phyloP scores from a whole-genome alignment of 768 basidiomycete species.

The Phaeotremella fagi region DNA sequence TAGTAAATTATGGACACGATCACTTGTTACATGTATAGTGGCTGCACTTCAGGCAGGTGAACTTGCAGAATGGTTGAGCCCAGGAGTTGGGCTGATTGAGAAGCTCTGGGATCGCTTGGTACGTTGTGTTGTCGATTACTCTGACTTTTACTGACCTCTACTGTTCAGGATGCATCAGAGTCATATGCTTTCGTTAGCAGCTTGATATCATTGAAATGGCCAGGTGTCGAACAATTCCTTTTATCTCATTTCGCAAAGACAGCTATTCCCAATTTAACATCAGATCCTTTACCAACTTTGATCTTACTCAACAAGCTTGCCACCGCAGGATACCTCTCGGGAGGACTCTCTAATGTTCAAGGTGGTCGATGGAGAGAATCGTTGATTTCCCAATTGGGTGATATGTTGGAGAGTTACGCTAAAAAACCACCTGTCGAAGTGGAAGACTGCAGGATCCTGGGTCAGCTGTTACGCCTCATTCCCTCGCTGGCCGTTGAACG shows the following conservation, averaged over 20 bases:
- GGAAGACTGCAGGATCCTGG: slow-evolving; percentile 15
- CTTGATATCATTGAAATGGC: slow-evolving; percentile 35
- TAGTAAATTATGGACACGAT: slow-evolving; percentile 14
- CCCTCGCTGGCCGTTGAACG: slow-evolving; percentile 13
- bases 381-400: slow-evolving; percentile 4
- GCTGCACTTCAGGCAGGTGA: slow-evolving; percentile 41
- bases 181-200: slow-evolving; percentile 35
- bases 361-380: slow-evolving; percentile 41
- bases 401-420: not conserved
- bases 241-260: slow-evolving; percentile 40
- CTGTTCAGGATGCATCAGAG: slow-evolving; percentile 14
- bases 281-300: slow-evolving; percentile 34
- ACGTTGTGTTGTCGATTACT: too few relatives aligned
- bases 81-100: slow-evolving; percentile 37
- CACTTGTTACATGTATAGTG: slow-evolving; percentile 21
- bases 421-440: not conserved
- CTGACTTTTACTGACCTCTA: slow-evolving; percentile 4
- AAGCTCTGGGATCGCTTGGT: slow-evolving; percentile 33
- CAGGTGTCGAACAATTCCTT: slow-evolving; percentile 46
- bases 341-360: slow-evolving; percentile 43
- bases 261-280: slow-evolving; percentile 8
- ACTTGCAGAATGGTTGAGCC: slow-evolving; percentile 44
- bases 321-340: slow-evolving; percentile 34
- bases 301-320: slow-evolving; percentile 45
- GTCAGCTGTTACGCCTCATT: slow-evolving; percentile 20